A percentile compares a stretch with the other conserved stretches of the same genome.
These are phyloP conservation scores for Hirsutella rhossiliensis DNA, from an alignment of 2,329 filamentous ascomycete genomes.

Conservation along the genomic window DNA sequence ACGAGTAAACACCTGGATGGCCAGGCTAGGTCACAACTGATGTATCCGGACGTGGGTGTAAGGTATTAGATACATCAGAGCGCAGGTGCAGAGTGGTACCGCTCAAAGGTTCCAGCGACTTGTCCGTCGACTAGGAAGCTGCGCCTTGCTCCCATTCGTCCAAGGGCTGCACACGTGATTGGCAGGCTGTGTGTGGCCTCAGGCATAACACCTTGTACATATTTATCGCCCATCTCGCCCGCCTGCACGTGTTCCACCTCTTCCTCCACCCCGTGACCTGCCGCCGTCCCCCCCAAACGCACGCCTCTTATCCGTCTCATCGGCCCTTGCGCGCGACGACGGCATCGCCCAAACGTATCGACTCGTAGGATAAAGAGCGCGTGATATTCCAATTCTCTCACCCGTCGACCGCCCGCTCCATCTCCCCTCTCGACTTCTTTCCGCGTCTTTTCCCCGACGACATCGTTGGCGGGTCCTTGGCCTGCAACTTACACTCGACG, in stretches of 20 bases:
- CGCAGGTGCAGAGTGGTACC: no score
- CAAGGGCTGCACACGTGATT: conserved; percentile 2
- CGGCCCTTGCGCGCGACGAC: background rate
- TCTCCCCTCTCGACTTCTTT: conserved; percentile 4
- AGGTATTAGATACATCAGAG: no score
- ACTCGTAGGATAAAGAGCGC: conserved; percentile 17
- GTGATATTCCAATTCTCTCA: conserved; percentile 1
- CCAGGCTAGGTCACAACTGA: no score
- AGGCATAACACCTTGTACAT: background rate
- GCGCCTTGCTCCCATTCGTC: conserved; percentile 1
- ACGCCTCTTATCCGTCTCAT: background rate
- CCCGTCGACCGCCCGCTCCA: conserved; percentile 3
- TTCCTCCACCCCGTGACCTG: conserved; percentile 8
- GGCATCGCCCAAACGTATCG: background rate
- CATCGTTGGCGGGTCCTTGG: conserved; percentile 4
- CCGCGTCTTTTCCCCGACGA: conserved; percentile 3
- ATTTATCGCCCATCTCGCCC: conserved; percentile 2
- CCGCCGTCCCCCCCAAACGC: background rate
- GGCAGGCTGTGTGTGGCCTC: background rate
- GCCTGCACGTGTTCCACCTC: conserved; percentile 9
- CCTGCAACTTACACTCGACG: conserved; percentile 17
- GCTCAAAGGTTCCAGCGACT: background rate
- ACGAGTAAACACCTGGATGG: no score
- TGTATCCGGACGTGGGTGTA: no score
- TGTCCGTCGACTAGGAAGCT: background rate